Base-by-base conservation (phyloP, 768 basidiomycete species). In the Leccinum barrowsii region DNA sequence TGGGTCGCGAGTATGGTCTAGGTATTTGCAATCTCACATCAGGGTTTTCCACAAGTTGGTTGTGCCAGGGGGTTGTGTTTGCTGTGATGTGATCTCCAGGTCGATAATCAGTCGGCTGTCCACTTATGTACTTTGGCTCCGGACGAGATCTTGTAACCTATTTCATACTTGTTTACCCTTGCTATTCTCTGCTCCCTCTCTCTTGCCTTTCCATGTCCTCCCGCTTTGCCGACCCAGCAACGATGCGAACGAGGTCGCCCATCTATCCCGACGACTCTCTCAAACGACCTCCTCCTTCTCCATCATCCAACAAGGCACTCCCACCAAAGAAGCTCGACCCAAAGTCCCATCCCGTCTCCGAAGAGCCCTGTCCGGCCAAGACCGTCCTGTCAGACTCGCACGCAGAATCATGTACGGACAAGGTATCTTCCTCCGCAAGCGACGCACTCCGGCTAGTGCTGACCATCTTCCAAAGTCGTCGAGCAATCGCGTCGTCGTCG, bases 401-500 rank as follows among this genome's bases (percentile, higher is more conserved):
- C 55, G 2, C 57, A 56, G 63, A 63, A 19, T 59, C 66, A 67
- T 67, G 57, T 64, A 56, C 58, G 57, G 67, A 73, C 61, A 63
- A 74, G 63, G 71, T 74, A 61, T 28, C 70, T 59, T 24, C 4
- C 55, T 44, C 57, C 37, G 32, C 22, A 11, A 28, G 37, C 21
- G 35, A 7, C 26, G 40, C 46, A 24, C 26, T 7, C 8, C 54
- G 52, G 22, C 13, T 28, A 46, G 52, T 19, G 53, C 61, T 66
- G 30, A 72, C 48, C 47, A 21, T 28, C 35, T 26, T 28, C 48
- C 40, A 55, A 42, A 68, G 63, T 59, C 55, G 15, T 47, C 52
- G 3, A 51, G 50, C 52, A 58, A 52, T 37, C 65, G 61, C n/a
- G 71, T 70, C 19, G 74, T 85, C 37, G 84, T 98, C 67, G 84